Evolutionary conservation across 768 basidiomycete genomes (phyloP), one percentile per base, ranked within the genome.

Genomic region (Pilatotrama ljubarskyi): DNA sequence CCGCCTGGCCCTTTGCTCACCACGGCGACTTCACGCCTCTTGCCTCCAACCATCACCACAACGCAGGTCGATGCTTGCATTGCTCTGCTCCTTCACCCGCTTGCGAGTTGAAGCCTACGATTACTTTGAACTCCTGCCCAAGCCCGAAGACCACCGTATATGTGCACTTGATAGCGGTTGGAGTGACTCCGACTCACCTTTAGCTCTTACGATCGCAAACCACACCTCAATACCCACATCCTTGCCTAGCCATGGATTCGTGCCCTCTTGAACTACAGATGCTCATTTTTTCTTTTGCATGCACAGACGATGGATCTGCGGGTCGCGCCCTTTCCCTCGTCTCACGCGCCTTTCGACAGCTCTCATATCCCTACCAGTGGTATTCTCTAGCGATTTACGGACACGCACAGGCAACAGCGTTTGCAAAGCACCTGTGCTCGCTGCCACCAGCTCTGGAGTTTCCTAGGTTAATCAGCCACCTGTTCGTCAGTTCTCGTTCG

Each of bases 311-410:
- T 18, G 57, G 60, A 17, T 62, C 63, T 15, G 49, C 63, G 0
- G 61, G 58, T 4, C 58, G 50, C 25, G 49, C 63, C 13, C 61
- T 64, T 1, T 56, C 66, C 15, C 52, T 48, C 46, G 66, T 67
- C 18, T 67, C 66, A 17, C 58, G 58, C 2, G 52, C 62, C 32
- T 50, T 67, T 20, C 55, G 51, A 8, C 38, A 59, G 24, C 54
- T 58, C 10, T 67, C 66, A 32, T 58, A 49, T 15, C 60, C 58
- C 7, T 63, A 56, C 46, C 61, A 57, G 42, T 67, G 60, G 61
- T 15, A 50, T 24, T 61, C 57, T 15, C 51, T 67, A 11, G 35
- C 59, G 35, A 51, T 67, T 4, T 42, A 44, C 24, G 63, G 63
- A 11, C 18, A 48, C 46, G 18, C 35, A 35, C 59, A 54, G 35